These are phyloP conservation scores for Obelidium mucronatum DNA, from an alignment of 192 early-diverging fungal genomes.

Conservation along the genomic window DNA sequence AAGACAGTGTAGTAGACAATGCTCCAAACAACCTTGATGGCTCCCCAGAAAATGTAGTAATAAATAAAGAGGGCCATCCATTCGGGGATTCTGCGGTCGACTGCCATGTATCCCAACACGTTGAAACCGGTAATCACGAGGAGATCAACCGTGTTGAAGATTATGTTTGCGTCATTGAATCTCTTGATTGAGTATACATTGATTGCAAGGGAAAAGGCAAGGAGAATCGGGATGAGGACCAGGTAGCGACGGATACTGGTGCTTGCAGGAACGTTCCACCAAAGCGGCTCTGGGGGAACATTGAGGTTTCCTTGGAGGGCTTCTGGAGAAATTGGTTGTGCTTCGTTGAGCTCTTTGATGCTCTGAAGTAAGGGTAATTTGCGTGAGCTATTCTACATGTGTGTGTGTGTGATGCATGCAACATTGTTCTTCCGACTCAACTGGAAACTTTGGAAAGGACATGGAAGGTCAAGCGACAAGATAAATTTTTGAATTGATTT, in stretches of 20 bases:
- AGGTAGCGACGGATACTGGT: neutral
- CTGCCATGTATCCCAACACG: neutral
- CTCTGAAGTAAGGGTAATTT: too few species aligned
- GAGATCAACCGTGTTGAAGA: neutral
- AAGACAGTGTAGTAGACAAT: neutral
- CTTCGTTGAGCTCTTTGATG: neutral
- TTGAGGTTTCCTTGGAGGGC: neutral
- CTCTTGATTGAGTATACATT: neutral
- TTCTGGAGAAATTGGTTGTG: neutral
- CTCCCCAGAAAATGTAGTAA: neutral
- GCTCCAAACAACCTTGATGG: neutral
- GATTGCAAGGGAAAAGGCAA: neutral
- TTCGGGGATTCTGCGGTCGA: neutral
- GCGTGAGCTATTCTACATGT: too few species aligned
- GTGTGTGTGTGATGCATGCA: too few species aligned
- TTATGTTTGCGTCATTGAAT: neutral
- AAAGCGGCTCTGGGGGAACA: neutral
- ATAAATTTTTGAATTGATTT: too few species aligned
- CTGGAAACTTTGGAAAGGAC: too few species aligned
- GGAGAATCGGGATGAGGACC: neutral
- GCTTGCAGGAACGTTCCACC: neutral
- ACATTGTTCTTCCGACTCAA: too few species aligned
- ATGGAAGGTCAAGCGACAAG: too few species aligned
- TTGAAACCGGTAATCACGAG: neutral
- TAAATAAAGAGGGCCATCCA: neutral